Base-by-base conservation (phyloP, 306 rosid species). In the Dalbergia oliveri region DNA sequence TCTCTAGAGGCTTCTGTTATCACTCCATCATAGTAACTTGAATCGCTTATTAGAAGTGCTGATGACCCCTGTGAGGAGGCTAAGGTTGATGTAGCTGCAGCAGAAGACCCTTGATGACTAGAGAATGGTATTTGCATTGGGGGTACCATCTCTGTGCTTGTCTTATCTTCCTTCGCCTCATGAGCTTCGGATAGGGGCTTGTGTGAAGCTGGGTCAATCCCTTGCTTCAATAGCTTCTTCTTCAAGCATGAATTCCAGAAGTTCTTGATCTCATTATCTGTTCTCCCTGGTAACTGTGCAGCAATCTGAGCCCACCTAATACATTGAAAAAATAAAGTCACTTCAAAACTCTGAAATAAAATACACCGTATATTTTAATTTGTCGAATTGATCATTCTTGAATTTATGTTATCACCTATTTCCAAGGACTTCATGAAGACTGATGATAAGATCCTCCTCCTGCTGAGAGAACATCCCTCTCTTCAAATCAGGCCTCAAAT, bases 261-360 rank as follows among this genome's bases (percentile, higher is more conserved):
- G 60, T 95, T 95, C 58, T 95, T 95, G 1, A 95, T 95, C 90
- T 94, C 98, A 72, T 94, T 94, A 39, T 94, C 98, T 35, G 98
- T 94, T 88, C 98, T 93, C 67, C 99, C 99, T 0, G 99, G 99
- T 54, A 93, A 88, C 70, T 93, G 97, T 16, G 97, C 91, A 39
- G 99, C 97, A 67, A 95, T 95, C 75, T 95, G 99, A 19, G 99
- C 97, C 99, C 99, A 95, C 89, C 99, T 94, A 83, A 77, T 63
- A 54, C 47, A 37, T 7, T 65, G 31, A 26, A 26, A 26, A 19
- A 66, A 62, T 4, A 47, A 16, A 69, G 31, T 56, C 18, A 23
- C 14, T 50, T 61, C 79, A 45, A 37, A 59, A 65, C 50, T 66
- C 76, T n/a, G 41, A 33, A 43, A 7, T 43, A 9, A 43, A 43